Evolutionary conservation across 257 asterid species (phyloP), one percentile per base, ranked within the genome.

Genomic region (Solanum bukasovii): DNA sequence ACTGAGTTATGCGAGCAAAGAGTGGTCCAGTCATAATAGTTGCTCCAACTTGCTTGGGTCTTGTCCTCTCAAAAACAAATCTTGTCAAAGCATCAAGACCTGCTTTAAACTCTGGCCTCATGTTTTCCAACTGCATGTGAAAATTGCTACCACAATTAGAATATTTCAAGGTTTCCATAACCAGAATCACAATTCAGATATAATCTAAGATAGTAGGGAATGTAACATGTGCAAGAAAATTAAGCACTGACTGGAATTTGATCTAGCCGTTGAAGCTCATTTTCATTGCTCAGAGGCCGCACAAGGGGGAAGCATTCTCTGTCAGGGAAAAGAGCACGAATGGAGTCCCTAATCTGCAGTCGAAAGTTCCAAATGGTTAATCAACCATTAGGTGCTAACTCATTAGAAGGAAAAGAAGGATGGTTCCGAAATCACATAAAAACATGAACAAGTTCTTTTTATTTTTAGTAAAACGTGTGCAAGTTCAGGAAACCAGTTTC

Each of bases 281-380:
- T 90, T 91, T 97, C 99, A 56, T 94, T 90, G 93, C 94, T 96
- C 88, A 96, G 91, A 75, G 99, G 99, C 74, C 99, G 91, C 79
- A 97, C 98, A 88, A 97, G 98, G 40, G 99, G 88, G 91, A 89
- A 97, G 93, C 99, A 97, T 90, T 97, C 99, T 90, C 99, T 93
- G 90, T 97, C 98, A 18, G 99, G 99, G 90, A 97, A 97, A 89
- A 97, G 98, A 88, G 99, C 98, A 90, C 98, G 98, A 90, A 97
- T 96, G 88, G 99, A 97, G 90, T 97, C 99, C 59, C 99, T 96
- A 68, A 97, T 97, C 99, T 97, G 88, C 88, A 86, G 49, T 52
- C 6, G 27, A 33, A 86, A 63, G 25, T 31, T 82, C 71, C 85
- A 81, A 49, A 49, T 20, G 42, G 86, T 75, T 29, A 86, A 86